Base-by-base conservation (phyloP, 352 stramenopile species). In the Blastocystis sp. region DNA sequence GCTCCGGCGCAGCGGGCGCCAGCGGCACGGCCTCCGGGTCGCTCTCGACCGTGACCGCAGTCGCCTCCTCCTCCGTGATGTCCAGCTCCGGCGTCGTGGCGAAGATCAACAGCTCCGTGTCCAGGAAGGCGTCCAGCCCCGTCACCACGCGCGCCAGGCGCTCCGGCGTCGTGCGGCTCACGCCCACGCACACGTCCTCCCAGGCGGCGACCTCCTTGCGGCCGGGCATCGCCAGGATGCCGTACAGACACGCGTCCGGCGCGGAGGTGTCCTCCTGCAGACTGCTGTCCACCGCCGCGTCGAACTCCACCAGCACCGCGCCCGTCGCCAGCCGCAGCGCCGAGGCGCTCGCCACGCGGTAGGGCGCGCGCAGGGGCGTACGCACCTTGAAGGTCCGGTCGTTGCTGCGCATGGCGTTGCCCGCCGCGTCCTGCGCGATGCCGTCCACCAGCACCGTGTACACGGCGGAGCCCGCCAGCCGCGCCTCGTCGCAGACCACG, bases 111-210 rank as follows among this genome's bases (percentile, higher is more conserved):
- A 81, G 21, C 38, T 40, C 14, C 38, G 45, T 62, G 3, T 45
- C 43, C 14, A 45, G n/a, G 21, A 66, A 45, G 38, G 71, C 48
- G 59, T 81, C 71, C 43, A 64, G 10, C 7, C 0, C 23, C 10
- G 23, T 21, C 10, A 81, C 52, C 53, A 62, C 52, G 17, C 28
- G 14, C 1, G 62, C 62, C 11, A 69, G 34, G 43, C 48, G 53
- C n/a, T 23, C 48, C 2, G 48, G 21, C 5, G 43, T 14, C 48
- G 48, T 59, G 3, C 11, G 19, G 56, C 23, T 43, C 3, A 28
- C 38, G 28, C 71, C 60, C 28, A 64, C n/a, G 59, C 71, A 81
- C 71, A 81, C 48, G 40, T 81, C 71, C 38, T 64, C 41, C 11
- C 64, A 81, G 2, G 48, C n/a, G 2, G 41, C 9, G 3, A 34